Evolutionary conservation across 2,329 filamentous ascomycete species (phyloP).

Genomic region (Beauveria sp.): DNA sequence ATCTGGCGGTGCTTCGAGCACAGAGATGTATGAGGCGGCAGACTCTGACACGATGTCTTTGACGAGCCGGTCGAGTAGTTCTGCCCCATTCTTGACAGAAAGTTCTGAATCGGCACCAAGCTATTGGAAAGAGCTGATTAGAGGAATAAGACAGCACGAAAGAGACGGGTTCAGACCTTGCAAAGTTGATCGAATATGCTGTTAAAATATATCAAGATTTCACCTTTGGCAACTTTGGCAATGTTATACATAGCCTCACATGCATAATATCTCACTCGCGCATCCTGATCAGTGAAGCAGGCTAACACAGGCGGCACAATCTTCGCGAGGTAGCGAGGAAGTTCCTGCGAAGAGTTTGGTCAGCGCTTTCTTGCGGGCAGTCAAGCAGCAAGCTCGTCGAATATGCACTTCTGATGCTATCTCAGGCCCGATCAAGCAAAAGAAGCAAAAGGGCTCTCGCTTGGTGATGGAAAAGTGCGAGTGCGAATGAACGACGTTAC

Average conservation of each 20-base stretch:
- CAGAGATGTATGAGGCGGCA: slow-evolving; percentile 86
- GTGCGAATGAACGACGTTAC: slow-evolving; percentile 26
- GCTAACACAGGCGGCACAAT: slow-evolving; percentile 95
- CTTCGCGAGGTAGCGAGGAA: slow-evolving; percentile 83
- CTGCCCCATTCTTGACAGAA: slow-evolving; percentile 96
- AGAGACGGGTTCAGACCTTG: slow-evolving; percentile 56
- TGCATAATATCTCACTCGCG: slow-evolving; percentile 92
- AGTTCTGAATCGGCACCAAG: slow-evolving; percentile 92
- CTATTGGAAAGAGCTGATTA: slow-evolving; percentile 34
- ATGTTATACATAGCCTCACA: slow-evolving; percentile 99
- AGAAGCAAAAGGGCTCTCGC: background rate
- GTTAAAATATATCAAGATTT: slow-evolving; percentile 96
- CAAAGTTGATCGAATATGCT: slow-evolving; percentile 95
- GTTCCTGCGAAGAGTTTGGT: slow-evolving; percentile 50
- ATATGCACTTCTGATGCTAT: background rate
- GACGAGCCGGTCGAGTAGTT: slow-evolving; percentile 86
- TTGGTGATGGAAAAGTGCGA: background rate
- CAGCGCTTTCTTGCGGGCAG: background rate
- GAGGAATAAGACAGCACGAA: background rate
- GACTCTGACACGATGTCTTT: slow-evolving; percentile 97
- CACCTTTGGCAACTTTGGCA: slow-evolving; percentile 96
- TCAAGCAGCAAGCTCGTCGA: background rate
- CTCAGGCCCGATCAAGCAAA: background rate
- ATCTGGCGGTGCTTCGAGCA: slow-evolving; percentile 57
- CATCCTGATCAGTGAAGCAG: slow-evolving; percentile 97